Percentiles rank a stretch among this genome's conserved stretches.
phyloP scores from a whole-genome alignment of 2,329 filamentous ascomycete genomes.

The Sporothrix curviconia region DNA sequence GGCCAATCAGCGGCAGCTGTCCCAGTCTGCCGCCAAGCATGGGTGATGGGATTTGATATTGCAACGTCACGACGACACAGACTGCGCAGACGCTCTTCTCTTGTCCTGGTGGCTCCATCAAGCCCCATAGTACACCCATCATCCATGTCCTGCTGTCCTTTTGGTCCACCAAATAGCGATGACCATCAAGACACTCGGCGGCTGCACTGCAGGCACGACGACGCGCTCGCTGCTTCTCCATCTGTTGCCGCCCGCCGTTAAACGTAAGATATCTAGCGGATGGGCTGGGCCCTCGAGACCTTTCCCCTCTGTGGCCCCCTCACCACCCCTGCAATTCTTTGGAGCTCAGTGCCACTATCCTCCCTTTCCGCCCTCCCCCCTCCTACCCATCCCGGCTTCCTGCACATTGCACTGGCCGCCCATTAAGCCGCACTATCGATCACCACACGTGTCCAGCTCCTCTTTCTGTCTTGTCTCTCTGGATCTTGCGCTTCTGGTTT shows the following conservation, averaged over 20 bases:
- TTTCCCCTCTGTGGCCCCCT: not conserved
- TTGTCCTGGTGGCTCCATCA: too few species aligned
- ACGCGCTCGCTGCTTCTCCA: too few species aligned
- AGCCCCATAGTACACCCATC: not conserved
- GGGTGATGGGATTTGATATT: not conserved
- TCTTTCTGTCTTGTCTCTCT: conserved; percentile 6
- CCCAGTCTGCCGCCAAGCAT: conserved; percentile 12
- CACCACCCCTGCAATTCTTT: not conserved
- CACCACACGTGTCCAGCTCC: conserved; percentile 12
- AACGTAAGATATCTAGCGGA: conserved; percentile 12
- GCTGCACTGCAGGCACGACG: too few species aligned
- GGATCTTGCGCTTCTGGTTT: too few species aligned
- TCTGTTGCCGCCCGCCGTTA: conserved; percentile 18
- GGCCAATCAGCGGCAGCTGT: conserved; percentile 13
- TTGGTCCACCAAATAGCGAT: too few species aligned
- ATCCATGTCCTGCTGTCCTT: not conserved
- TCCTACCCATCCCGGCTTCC: conserved; percentile 11
- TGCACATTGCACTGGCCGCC: conserved; percentile 14
- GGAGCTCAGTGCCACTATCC: conserved; percentile 5
- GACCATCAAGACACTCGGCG: too few species aligned
- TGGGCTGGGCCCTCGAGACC: conserved; percentile 13
- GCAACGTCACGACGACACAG: too few species aligned
- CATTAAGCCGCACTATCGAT: conserved; percentile 18
- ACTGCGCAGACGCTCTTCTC: not conserved
- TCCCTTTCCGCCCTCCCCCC: conserved; percentile 6